Evolutionary conservation across 179 eudicot species (phyloP), one percentile per base, ranked within the genome.

Genomic region (Nepenthes alata): DNA sequence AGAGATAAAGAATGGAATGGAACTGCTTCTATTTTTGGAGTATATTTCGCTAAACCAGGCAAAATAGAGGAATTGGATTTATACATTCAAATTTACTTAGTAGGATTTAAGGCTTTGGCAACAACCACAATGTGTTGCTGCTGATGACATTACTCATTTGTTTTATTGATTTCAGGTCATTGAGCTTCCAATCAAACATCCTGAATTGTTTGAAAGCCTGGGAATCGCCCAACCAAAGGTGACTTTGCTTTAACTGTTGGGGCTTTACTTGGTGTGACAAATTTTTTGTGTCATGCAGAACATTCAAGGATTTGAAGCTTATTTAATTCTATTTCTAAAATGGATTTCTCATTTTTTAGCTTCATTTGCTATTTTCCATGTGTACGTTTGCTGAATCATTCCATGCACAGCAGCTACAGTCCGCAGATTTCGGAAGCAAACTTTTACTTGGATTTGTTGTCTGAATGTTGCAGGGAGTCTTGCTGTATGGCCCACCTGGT

Each of bases 211-310:
- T 73, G 97, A 90, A 78, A 80, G 88, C 73, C 89, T 88, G 66
- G 97, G 97, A 48, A 90, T 87, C 47, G 91, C 91, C 67, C 97
- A 88, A 67, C 97, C 97, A 55, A 90, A 90, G 96, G 96, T 87
- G 48, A 56, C 34, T 11, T 35, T 58, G 57, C 38, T 5, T 54
- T 53, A 55, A 45, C 53, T 44, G 51, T 11, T 35, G 5, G 16
- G 37, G 5, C 53, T 50, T 41, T 58, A 38, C 6, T 50, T 35
- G 37, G n/a, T 35, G n/a, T 56, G n/a, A 16, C 58, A 3, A 11
- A 1, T 10, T 50, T 50, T 13, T 2, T 52, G 55, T 12, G 16
- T 5, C 7, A 15, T 52, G 14, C 15, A 52, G 5, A 12, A 12
- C n/a, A 12, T n/a, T 25, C 25, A 25, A 25, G 25, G 25, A 25